phyloP scores from a whole-genome alignment of 1,139 yeast species.

The Hemisphaericaspora lyxosophila region DNA sequence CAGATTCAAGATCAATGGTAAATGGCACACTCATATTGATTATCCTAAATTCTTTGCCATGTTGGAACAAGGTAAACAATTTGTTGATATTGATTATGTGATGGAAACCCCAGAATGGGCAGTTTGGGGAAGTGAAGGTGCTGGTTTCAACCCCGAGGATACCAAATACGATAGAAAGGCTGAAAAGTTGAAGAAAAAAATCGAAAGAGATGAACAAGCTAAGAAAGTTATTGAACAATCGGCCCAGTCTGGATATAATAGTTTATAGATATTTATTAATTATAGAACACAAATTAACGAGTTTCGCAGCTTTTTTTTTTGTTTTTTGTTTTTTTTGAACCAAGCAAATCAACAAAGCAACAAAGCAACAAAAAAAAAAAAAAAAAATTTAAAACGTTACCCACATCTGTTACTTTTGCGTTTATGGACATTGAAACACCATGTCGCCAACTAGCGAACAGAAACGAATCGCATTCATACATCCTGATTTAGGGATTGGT shows the following conservation, averaged over 20 bases:
- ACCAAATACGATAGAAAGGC: constrained; percentile 67
- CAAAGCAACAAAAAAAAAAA: not conserved
- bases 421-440: too few relatives aligned
- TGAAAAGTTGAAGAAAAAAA: constrained; percentile 51
- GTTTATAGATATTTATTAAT: not conserved
- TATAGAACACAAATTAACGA: not conserved
- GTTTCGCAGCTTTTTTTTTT: not conserved
- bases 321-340: too few relatives aligned
- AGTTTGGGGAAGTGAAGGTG: constrained; percentile 77
- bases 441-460: constrained; percentile 1
- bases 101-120: constrained; percentile 90
- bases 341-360: too few relatives aligned
- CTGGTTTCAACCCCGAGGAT: constrained; percentile 90
- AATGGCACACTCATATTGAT: constrained; percentile 90
- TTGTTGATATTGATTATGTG: constrained; percentile 78
- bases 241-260: not conserved
- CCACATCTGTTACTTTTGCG: too few relatives aligned
- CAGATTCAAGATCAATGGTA: constrained; percentile 65
- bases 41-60: constrained; percentile 75
- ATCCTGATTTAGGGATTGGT: constrained; percentile 94
- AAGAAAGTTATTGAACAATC: constrained; percentile 1
- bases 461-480: constrained; percentile 70
- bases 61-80: constrained; percentile 60
- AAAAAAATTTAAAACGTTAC: too few relatives aligned
- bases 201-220: constrained; percentile 39